phyloP scores from a whole-genome alignment of 805 yeast genomes.

The Torulaspora delbrueckii region DNA sequence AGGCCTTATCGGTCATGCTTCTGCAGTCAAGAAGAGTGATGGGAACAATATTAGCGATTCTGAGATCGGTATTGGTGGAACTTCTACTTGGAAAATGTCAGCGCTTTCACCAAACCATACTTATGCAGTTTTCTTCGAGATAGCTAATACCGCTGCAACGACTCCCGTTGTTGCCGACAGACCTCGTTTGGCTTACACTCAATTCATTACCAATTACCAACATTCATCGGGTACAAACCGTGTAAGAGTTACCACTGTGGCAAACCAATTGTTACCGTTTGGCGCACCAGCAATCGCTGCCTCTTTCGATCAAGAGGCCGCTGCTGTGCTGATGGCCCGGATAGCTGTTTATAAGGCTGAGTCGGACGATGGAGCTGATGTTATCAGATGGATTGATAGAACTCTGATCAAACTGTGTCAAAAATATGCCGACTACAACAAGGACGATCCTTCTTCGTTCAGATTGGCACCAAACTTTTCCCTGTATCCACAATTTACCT shows the following conservation, averaged over 20 bases:
- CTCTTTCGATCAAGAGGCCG: conserved; percentile 97
- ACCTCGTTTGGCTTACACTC: conserved; percentile 51
- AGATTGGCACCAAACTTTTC: conserved; percentile 78
- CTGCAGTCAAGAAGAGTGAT: conserved; percentile 59
- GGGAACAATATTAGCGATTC: conserved; percentile 79
- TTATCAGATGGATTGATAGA: conserved; percentile 91
- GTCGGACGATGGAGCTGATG: conserved; percentile 87
- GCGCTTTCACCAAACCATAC: conserved; percentile 82
- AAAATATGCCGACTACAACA: conserved; percentile 87
- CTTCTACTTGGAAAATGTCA: conserved; percentile 83
- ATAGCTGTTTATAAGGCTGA: conserved; percentile 79
- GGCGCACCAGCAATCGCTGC: conserved; percentile 52
- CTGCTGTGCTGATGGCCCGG: conserved; percentile 90
- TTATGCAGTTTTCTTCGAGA: conserved; percentile 85
- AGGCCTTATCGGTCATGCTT: conserved; percentile 92
- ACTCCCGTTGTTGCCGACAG: conserved; percentile 20
- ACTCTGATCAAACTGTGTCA: conserved; percentile 86
- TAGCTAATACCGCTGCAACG: conserved; percentile 41
- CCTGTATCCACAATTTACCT: conserved; percentile 91
- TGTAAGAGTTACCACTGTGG: conserved; percentile 83
- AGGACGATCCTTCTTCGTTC: conserved; percentile 78
- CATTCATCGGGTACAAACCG: conserved; percentile 91
- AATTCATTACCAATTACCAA: conserved; percentile 87
- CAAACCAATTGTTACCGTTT: conserved; percentile 46
- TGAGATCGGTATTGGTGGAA: conserved; percentile 91